Base-by-base conservation (phyloP, 228 moss, liverwort and hornwort genomes). In the Sphagnum magellanicum region DNA sequence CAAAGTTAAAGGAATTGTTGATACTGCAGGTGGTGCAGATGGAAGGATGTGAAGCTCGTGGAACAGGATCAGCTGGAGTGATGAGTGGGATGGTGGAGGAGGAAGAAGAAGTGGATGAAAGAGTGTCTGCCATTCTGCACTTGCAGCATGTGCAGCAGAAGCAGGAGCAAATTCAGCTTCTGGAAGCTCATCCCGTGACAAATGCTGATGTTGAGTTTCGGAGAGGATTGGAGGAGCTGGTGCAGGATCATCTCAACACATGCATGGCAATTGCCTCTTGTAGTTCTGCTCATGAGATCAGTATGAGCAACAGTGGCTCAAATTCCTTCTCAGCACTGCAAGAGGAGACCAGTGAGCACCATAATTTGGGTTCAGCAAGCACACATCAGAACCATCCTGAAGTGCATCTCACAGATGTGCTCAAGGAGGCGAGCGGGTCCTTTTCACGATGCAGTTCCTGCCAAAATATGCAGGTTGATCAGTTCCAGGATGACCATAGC, bases 231-330 rank as follows among this genome's bases (percentile, higher is more conserved):
- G 92, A 92, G 82, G 89, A 92, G 72, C 89, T 89, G 52, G 92
- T 92, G 15, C 83, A 87, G 50, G 92, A 92, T 64, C 92, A 92
- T 68, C 73, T 92, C 47, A 89, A 87, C 64, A 89, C 92, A 5
- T 92, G 92, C 63, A 92, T 92, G 83, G 92, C 85, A 7, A 82
- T 92, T 52, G 92, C 92, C 60, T 92, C 92, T 52, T 87, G 87
- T 73, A 87, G 87, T 75, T 78, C 82, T 16, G 68, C 89, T 55
- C 89, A 91, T 63, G 87, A 85, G 49, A 82, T 61, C 50, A 53
- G 71, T 66, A 55, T 78, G 46, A 48, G 72, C 58, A 75, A 76
- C 49, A 64, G 73, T 46, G 67, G 76, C 73, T 68, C 9, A 8
- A 55, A 55, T 55, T 71, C 91, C 6, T 89, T 81, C 50, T 72